A percentile compares a stretch with the other conserved stretches of the same genome.
Evolutionary conservation across 768 basidiomycete genomes (phyloP).

Genomic region (Lactifluus subvellereus): DNA sequence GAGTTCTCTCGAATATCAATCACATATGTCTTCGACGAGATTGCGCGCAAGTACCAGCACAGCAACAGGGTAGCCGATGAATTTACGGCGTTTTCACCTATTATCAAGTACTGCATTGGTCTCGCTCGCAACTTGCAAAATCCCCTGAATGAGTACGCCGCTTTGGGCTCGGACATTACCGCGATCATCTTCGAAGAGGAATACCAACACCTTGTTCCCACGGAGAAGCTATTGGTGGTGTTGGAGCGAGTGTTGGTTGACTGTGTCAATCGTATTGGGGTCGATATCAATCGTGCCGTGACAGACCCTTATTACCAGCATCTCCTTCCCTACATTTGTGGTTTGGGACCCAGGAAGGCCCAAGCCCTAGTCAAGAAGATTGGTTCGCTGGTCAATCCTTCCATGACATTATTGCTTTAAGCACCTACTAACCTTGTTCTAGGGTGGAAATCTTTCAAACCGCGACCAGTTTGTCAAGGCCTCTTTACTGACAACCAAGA

Average conservation of each 20-base stretch:
- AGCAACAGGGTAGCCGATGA: constrained; percentile 81
- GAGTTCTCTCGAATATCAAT: constrained; percentile 56
- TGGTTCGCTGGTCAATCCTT: constrained; percentile 53
- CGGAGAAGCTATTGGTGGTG: constrained; percentile 72
- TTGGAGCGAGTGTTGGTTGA: constrained; percentile 89
- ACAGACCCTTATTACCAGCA: constrained; percentile 84
- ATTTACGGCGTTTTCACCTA: constrained; percentile 67
- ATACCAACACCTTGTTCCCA: constrained; percentile 78
- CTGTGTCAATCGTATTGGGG: constrained; percentile 85
- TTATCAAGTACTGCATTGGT: constrained; percentile 89
- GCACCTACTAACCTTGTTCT: constrained; percentile 12
- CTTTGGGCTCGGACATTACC: constrained; percentile 77
- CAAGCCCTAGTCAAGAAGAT: constrained; percentile 80
- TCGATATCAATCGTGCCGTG: constrained; percentile 92
- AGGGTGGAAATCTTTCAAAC: constrained; percentile 87
- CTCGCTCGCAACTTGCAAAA: constrained; percentile 90
- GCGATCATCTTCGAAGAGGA: constrained; percentile 82
- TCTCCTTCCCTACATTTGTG: constrained; percentile 85
- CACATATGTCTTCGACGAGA: constrained; percentile 82
- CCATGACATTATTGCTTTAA: not conserved
- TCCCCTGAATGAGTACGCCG: constrained; percentile 91
- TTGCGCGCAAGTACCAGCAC: constrained; percentile 91
- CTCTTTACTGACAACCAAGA: constrained; percentile 72
- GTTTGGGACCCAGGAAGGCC: constrained; percentile 92
- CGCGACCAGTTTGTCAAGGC: constrained; percentile 84